These are phyloP conservation scores for Coemansia sp. DNA, from an alignment of 192 early-diverging fungal species.

Conservation along the genomic window DNA sequence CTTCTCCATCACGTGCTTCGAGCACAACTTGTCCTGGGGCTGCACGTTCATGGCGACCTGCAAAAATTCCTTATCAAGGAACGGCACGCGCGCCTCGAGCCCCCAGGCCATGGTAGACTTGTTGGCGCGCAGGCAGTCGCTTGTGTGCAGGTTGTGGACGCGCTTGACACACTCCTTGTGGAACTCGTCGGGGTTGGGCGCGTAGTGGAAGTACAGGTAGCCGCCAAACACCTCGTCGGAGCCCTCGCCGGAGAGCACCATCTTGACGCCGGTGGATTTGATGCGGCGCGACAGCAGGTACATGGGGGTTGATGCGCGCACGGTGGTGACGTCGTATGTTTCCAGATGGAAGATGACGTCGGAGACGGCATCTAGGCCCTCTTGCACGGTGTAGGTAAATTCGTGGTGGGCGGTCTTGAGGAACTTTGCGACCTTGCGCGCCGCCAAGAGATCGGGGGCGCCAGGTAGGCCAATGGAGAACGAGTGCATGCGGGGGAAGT, in stretches of 20 bases:
- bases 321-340: conserved; percentile 98
- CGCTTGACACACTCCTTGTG: conserved; percentile 91
- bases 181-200: conserved; percentile 78
- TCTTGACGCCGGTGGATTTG: conserved; percentile 98
- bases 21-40: conserved; percentile 80
- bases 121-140: conserved; percentile 97
- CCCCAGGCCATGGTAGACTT: conserved; percentile 99
- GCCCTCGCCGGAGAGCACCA: conserved; percentile 98
- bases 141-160: conserved; percentile 96
- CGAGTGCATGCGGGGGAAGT: conserved; percentile 93
- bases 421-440: conserved; percentile 87
- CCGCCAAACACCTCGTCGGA: conserved; percentile 97
- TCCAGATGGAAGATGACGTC: conserved; percentile 98
- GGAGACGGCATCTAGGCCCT: conserved; percentile 91
- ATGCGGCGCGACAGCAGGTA: conserved; percentile 97
- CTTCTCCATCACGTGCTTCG: conserved; percentile 87
- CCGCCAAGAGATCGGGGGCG: conserved; percentile 91
- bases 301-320: conserved; percentile 99
- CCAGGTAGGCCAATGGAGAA: conserved; percentile 95
- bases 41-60: conserved; percentile 90
- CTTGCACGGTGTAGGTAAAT: conserved; percentile 95
- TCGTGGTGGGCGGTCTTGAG: conserved; percentile 93
- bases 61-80: conserved; percentile 92
- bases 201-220: conserved; percentile 97
- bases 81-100: conserved; percentile 97